A percentile compares a stretch with the other conserved stretches of the same genome.
These are phyloP conservation scores for Eucalyptus sp. DNA, from an alignment of 345 rosid species.

Conservation along the genomic window DNA sequence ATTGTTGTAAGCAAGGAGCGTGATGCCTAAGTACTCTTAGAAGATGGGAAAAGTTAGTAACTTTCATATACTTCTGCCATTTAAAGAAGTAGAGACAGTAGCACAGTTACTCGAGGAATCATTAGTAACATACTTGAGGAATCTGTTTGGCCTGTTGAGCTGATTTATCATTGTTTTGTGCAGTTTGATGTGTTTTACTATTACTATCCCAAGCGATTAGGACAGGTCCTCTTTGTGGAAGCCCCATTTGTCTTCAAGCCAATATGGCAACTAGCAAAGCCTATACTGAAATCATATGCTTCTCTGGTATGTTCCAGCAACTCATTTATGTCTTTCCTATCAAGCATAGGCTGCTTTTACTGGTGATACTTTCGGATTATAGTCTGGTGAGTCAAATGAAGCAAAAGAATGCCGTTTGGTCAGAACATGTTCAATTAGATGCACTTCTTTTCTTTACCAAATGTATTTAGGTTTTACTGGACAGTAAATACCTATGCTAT, in stretches of 20 bases:
- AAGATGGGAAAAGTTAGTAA: neutral
- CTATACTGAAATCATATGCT: slow-evolving; percentile 60
- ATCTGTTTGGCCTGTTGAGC: neutral
- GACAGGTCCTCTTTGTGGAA: slow-evolving; percentile 81
- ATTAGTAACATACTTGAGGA: neutral
- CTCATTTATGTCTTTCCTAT: neutral
- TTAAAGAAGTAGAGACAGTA: neutral
- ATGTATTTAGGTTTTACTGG: neutral
- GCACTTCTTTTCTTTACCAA: neutral
- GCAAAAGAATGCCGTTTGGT: neutral
- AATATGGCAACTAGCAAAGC: slow-evolving; percentile 75
- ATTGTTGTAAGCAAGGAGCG: neutral
- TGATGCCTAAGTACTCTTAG: neutral
- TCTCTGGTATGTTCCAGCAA: slow-evolving; percentile 53
- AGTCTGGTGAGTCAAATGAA: neutral
- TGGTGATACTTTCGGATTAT: neutral
- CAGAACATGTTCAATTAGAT: neutral
- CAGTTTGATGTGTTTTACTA: slow-evolving; percentile 88
- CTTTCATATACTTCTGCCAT: neutral
- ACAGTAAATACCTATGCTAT: neutral
- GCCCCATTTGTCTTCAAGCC: slow-evolving; percentile 85
- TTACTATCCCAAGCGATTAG: slow-evolving; percentile 84
- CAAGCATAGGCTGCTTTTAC: neutral
- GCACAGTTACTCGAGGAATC: neutral
- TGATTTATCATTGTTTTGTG: neutral